Base-by-base conservation (phyloP, 2,329 filamentous ascomycete genomes). In the Ophiostoma sp. region DNA sequence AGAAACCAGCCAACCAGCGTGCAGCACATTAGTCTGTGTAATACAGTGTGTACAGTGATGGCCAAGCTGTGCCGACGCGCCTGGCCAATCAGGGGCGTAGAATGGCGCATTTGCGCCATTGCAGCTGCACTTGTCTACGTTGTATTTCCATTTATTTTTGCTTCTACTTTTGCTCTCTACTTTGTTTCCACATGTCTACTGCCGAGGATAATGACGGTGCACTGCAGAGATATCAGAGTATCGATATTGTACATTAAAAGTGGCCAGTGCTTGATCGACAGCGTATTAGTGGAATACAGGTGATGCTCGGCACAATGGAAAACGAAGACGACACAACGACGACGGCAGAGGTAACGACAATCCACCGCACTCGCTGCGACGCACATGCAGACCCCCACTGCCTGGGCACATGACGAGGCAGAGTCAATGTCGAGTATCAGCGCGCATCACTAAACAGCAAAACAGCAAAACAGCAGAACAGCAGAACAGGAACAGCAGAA, bases 231-330 rank as follows among this genome's bases (percentile, higher is more conserved):
- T 31, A 31, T 1, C 3, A 31, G 27, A 31, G 27, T 31, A 1
- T 31, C 27, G 27, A 8, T 13, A 10, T 10, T 33, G 27, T 13
- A 27, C 27, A 62, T 36, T 3, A 36, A 20, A 13, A 65, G 27
- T 62, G 57, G 27, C 33, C 52, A 57, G n/a, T 23, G 52, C n/a
- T 31, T 33, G 57, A 33, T 62, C 57, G 57, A 17, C 57, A 33
- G 27, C 33, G 39, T 27, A 57, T 27, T n/a, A 27, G n/a, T 27
- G 52, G 6, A 48, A 20, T 17, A 44, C 15, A 7, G 3, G 17
- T 2, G 23, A 31, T 48, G 52, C 72, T 73, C 72, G 71, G 72
- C 69, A 70, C 69, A 73, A 73, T 69, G 72, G 71, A 73, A 71
- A 68, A 72, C 72, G 71, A 73, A 41, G 39, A 41, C 39, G 44